Evolutionary conservation across 192 early-diverging fungal genomes (phyloP).

Genomic region (Tieghemiomyces parasiticus): DNA sequence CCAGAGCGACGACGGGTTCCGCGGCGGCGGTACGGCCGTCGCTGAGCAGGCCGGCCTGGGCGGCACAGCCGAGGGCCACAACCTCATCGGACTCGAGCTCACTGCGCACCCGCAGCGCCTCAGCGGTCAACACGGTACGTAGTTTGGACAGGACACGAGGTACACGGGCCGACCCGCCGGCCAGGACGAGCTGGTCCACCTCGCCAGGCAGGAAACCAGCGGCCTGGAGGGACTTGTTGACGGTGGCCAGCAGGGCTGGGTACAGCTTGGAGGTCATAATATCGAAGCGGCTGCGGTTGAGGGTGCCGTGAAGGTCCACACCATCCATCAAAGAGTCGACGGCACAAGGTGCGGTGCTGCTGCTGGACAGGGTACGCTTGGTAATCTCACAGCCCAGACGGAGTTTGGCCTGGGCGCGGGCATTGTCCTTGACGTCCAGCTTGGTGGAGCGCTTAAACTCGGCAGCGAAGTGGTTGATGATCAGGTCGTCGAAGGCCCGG

Average conservation of each 20-base stretch:
- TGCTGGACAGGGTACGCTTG: constrained; percentile 74
- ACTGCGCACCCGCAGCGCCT: constrained; percentile 35
- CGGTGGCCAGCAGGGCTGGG: constrained; percentile 42
- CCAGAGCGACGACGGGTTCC: constrained; percentile 15
- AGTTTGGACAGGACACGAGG: constrained; percentile 71
- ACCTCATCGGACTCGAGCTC: constrained; percentile 92
- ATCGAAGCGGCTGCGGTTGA: constrained; percentile 84
- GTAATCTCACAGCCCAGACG: constrained; percentile 73
- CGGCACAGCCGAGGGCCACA: constrained; percentile 76
- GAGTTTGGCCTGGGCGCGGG: constrained; percentile 69
- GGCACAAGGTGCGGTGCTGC: constrained; percentile 71
- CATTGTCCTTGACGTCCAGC: constrained; percentile 60
- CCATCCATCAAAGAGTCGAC: constrained; percentile 88
- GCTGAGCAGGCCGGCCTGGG: constrained; percentile 67
- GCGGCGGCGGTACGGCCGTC: constrained; percentile 12
- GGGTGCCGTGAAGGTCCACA: constrained; percentile 68
- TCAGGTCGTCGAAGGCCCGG: constrained; percentile 66
- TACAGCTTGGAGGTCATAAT: constrained; percentile 70
- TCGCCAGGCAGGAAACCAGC: constrained; percentile 48
- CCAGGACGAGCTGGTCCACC: constrained; percentile 80
- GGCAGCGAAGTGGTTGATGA: constrained; percentile 60
- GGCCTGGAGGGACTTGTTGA: constrained; percentile 48
- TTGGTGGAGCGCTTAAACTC: constrained; percentile 84
- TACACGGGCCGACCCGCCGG: constrained; percentile 77
- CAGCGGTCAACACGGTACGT: constrained; percentile 55